Evolutionary conservation across 768 basidiomycete genomes (phyloP).

Genomic region (Amanita pseudoporphyria): DNA sequence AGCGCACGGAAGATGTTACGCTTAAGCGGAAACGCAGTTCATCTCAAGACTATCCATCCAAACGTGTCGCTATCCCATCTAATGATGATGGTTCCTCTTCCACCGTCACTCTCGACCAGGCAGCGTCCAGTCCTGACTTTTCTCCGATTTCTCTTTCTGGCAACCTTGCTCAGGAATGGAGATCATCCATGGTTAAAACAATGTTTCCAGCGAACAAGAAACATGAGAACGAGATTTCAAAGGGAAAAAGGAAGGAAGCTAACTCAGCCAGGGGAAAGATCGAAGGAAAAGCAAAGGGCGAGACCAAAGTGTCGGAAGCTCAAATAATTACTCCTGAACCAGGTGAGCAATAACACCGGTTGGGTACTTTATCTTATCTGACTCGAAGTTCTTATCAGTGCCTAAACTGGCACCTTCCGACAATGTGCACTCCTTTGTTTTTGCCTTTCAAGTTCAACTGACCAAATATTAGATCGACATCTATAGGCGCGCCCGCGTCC

Average conservation of each 20-base stretch:
- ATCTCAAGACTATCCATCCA: slow-evolving; percentile 28
- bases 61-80: slow-evolving; percentile 16
- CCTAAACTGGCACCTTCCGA: not conserved
- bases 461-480: slow-evolving; percentile 17
- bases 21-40: slow-evolving; percentile 37
- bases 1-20: slow-evolving; percentile 11
- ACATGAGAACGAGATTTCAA: slow-evolving; percentile 6
- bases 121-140: slow-evolving; percentile 16
- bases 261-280: not conserved
- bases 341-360: not conserved
- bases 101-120: slow-evolving; percentile 10
- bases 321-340: not conserved
- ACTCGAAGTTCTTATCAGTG: not conserved
- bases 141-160: slow-evolving; percentile 29
- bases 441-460: not conserved
- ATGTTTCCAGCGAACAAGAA: slow-evolving; percentile 48
- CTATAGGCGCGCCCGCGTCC: slow-evolving; percentile 17
- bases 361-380: not conserved
- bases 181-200: slow-evolving; percentile 35
- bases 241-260: slow-evolving; percentile 11
- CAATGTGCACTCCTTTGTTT: slow-evolving; percentile 5
- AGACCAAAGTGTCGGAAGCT: not conserved
- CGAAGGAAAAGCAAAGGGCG: not conserved
- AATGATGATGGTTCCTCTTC: not conserved
- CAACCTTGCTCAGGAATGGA: slow-evolving; percentile 45